Evolutionary conservation across 306 rosid species (phyloP).

Genomic region (Prosopis cineraria): DNA sequence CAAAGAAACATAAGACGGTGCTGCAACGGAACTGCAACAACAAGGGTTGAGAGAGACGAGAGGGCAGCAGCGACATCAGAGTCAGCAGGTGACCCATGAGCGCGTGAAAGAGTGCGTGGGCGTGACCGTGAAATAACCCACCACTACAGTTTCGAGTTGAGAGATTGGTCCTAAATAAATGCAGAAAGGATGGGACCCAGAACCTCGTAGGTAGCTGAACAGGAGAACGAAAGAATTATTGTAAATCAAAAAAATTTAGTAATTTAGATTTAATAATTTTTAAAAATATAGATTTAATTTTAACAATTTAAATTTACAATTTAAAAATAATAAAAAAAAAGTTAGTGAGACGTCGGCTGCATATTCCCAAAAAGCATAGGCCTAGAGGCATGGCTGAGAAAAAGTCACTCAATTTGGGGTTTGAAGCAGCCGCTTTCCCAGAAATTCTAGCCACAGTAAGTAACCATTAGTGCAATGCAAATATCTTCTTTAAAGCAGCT

Average conservation of each 20-base stretch:
- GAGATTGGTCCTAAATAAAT: slow-evolving; percentile 31
- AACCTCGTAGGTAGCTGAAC: too few species aligned
- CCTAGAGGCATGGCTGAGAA: neutral
- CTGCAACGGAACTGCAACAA: neutral
- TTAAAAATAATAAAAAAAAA: too few species aligned
- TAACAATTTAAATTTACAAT: too few species aligned
- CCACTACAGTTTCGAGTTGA: neutral
- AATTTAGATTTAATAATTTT: too few species aligned
- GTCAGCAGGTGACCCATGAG: slow-evolving; percentile 9
- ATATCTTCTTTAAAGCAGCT: neutral
- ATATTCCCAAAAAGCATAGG: neutral
- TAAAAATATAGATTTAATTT: too few species aligned
- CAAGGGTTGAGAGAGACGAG: slow-evolving; percentile 31
- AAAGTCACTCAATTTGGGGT: neutral
- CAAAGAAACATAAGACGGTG: neutral
- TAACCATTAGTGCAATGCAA: neutral
- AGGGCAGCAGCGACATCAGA: neutral
- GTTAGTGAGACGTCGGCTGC: too few species aligned
- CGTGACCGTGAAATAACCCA: slow-evolving; percentile 3
- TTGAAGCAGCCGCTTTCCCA: neutral
- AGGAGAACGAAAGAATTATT: too few species aligned
- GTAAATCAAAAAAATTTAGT: too few species aligned
- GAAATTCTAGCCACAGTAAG: neutral
- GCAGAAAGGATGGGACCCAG: slow-evolving; percentile 37
- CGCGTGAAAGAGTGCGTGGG: slow-evolving; percentile 6